Evolutionary conservation across 768 basidiomycete species (phyloP), one percentile per base, ranked within the genome.

Genomic region (Trametes sanguinea): DNA sequence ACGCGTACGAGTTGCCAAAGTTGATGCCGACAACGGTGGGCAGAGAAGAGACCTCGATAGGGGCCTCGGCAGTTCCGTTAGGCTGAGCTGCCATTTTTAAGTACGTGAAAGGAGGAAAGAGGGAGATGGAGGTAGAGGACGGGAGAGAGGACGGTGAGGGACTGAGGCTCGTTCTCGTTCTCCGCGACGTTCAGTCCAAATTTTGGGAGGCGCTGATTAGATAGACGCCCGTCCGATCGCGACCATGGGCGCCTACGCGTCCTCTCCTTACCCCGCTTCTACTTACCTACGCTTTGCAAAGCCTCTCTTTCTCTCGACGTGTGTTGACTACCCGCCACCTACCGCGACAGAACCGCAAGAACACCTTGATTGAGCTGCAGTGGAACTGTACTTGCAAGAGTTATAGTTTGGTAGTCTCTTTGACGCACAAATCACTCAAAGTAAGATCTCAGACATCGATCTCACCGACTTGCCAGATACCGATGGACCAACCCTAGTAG

Each of bases 1-100:
- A 94, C 11, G 95, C 93, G 73, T 89, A 98, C 35, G 92, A 88
- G 75, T 96, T 94, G 16, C 96, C 97, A 73, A 98, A 90, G 78
- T 96, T 98, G 77, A 99, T 93, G 48, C 96, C 97, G 50, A 98
- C 83, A 60, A 95, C 85, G 0, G 88, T 81, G 6, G 85, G 87
- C 1, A 67, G 27, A 0, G 67, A 54, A 17, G 76, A 68, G 33
- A 71, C 69, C 57, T 74, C 74, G 22, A 71, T 68, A 32, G 78
- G 75, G 2, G 79, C 70, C 47, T 81, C 78, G 4, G 79, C 83
- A 59, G 65, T 80, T 64, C 87, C 86, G 66, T 87, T 88, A 17
- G 79, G 82, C 32, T 76, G 59, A 33, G 72, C 69, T n/a, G 77
- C 72, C 80, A 81, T 82, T 50, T 64, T 65, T 57, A 39, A 17